Percentiles rank a stretch among this genome's conserved stretches.
These are phyloP conservation scores for Esteya vermicola DNA, from an alignment of 2,329 filamentous ascomycete species.

Conservation along the genomic window DNA sequence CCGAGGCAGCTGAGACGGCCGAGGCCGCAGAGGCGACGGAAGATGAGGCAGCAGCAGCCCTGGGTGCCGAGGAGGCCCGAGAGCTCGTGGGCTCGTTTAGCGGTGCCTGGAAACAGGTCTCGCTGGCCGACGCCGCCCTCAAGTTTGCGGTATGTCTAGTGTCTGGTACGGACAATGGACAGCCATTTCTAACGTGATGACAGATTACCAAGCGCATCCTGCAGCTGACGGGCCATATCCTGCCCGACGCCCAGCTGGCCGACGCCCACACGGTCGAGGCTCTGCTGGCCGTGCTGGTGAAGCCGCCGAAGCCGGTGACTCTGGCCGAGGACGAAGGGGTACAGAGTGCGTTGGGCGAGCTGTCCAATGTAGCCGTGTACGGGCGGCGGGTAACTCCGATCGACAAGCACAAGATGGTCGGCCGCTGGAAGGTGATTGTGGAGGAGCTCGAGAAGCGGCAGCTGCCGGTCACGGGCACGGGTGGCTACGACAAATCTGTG, in stretches of 20 bases:
- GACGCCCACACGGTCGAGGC: conserved; percentile 37
- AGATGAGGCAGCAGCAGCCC: conserved; percentile 1
- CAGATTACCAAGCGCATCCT: conserved; percentile 70
- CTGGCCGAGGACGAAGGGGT: conserved; percentile 45
- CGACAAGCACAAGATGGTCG: conserved; percentile 48
- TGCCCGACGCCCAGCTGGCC: conserved; percentile 56
- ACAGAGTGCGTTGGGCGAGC: conserved; percentile 28
- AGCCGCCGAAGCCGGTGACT: conserved; percentile 42
- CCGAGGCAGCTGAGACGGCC: conserved; percentile 6
- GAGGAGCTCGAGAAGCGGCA: conserved; percentile 16
- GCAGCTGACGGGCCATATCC: conserved; percentile 63
- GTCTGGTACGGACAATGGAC: neutral
- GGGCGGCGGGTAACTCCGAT: conserved; percentile 51
- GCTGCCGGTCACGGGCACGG: conserved; percentile 16
- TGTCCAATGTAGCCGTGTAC: conserved; percentile 60
- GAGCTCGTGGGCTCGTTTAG: conserved; percentile 32
- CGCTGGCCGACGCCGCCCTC: conserved; percentile 40
- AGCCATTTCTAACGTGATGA: neutral
- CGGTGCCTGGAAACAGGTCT: conserved; percentile 40
- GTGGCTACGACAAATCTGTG: conserved; percentile 9
- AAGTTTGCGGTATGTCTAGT: conserved; percentile 58
- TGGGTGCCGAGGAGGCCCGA: conserved; percentile 23
- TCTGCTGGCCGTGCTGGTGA: conserved; percentile 38
- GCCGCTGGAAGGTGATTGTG: conserved; percentile 23
- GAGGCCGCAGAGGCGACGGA: conserved; percentile 5